Percentiles rank a stretch among this genome's conserved stretches.
phyloP scores from a whole-genome alignment of 2,329 filamentous ascomycete genomes.

The Aureobasidium melanogenum region DNA sequence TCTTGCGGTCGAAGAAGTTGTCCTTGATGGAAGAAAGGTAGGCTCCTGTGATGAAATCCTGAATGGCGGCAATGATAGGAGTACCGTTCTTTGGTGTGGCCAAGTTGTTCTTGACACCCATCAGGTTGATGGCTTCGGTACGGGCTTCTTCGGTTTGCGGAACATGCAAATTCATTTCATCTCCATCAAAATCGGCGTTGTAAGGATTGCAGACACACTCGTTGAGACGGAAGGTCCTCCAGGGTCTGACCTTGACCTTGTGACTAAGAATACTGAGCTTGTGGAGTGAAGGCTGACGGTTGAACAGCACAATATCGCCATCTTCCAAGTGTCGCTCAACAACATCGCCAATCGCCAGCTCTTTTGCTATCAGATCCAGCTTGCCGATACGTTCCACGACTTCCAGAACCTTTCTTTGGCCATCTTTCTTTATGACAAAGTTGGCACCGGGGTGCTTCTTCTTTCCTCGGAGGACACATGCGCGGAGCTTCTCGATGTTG shows the following conservation, averaged over 20 bases:
- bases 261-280: slow-evolving; percentile 98
- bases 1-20: slow-evolving; percentile 78
- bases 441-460: slow-evolving; percentile 83
- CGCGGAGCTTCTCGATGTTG: slow-evolving; percentile 73
- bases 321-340: slow-evolving; percentile 94
- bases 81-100: slow-evolving; percentile 96
- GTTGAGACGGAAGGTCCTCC: slow-evolving; percentile 92
- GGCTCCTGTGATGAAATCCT: slow-evolving; percentile 96
- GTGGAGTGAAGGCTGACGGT: slow-evolving; percentile 93
- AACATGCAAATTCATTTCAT: slow-evolving; percentile 98
- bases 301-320: slow-evolving; percentile 93
- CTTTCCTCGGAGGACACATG: slow-evolving; percentile 66
- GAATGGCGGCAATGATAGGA: slow-evolving; percentile 96
- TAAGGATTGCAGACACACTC: slow-evolving; percentile 98
- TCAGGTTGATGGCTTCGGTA: slow-evolving; percentile 88
- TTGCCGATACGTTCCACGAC: slow-evolving; percentile 38
- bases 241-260: slow-evolving; percentile 83
- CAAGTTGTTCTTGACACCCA: slow-evolving; percentile 96
- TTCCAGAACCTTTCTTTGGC: slow-evolving; percentile 66
- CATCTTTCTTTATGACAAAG: slow-evolving; percentile 62
- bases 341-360: slow-evolving; percentile 72
- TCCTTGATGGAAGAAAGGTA: slow-evolving; percentile 90
- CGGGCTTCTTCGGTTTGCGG: slow-evolving; percentile 95
- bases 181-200: slow-evolving; percentile 97
- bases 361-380: slow-evolving; percentile 59